These are phyloP conservation scores for Periconia digitata DNA, from an alignment of 2,329 filamentous ascomycete species.

Conservation along the genomic window DNA sequence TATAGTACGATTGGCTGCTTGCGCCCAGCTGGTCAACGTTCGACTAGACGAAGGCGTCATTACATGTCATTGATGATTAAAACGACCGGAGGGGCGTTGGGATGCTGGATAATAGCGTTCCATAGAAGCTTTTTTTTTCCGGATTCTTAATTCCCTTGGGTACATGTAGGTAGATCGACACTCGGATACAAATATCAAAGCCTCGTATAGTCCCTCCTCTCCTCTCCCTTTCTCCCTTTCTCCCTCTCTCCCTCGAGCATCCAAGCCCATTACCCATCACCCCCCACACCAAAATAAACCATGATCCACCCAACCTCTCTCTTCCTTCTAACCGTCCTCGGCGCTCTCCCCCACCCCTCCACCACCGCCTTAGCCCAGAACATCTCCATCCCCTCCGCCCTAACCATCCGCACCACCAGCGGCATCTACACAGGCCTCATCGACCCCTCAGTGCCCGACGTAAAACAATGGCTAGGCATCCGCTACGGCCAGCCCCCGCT, in stretches of 20 bases:
- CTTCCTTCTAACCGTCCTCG: background rate
- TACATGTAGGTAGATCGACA: background rate
- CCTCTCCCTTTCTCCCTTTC: background rate
- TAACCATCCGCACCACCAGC: constrained; percentile 13
- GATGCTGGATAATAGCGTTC: background rate
- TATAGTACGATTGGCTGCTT: too few relatives aligned
- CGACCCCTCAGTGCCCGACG: constrained; percentile 29
- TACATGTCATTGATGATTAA: background rate
- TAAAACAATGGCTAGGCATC: constrained; percentile 33
- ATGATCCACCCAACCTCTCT: too few relatives aligned
- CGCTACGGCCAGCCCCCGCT: constrained; percentile 32
- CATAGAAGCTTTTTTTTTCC: background rate
- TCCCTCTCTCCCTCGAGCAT: background rate
- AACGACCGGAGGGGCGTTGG: background rate
- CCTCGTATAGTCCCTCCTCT: background rate
- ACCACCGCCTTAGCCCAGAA: too few relatives aligned
- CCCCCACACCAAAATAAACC: too few relatives aligned
- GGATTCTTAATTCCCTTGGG: background rate
- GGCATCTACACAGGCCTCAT: constrained; percentile 25
- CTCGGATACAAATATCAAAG: background rate
- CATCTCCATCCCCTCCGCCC: background rate
- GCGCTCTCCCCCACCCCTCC: background rate
- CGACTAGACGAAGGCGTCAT: background rate
- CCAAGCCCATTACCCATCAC: too few relatives aligned
- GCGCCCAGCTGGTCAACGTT: too few relatives aligned